Evolutionary conservation across 2,329 filamentous ascomycete genomes (phyloP), one percentile per base, ranked within the genome.

Genomic region (Claviceps arundinis): DNA sequence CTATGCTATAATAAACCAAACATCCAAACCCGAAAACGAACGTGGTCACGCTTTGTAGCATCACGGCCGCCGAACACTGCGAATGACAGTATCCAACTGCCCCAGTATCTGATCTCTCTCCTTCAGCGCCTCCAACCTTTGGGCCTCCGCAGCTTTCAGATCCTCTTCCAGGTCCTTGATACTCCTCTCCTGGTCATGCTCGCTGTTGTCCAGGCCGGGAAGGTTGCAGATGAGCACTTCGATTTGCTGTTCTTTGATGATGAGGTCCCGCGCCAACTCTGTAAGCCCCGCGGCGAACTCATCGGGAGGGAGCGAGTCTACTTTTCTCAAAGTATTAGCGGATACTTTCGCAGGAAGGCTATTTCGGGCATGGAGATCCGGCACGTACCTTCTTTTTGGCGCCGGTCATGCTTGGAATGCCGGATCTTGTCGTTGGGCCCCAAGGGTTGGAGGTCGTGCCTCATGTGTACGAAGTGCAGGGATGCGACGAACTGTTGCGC

Each of bases 181-280:
- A 53, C 78, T 77, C 57, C 77, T 74, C 62, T 86, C 77, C 66
- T 94, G 88, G 61, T 89, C 84, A 56, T 78, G 74, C 64, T 91
- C 85, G 61, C 84, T 91, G 56, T 83, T 87, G 45, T 88, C 84
- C 22, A 93, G 71, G 0, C 88, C 88, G 0, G 88, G 88, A 2
- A 94, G 73, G 22, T 77, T 79, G 16, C 82, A 84, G 53, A 91
- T 86, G 47, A 93, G 70, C 45, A 80, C 74, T 65, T 93, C 87
- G 56, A 93, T 89, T 69, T 91, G 85, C 69, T 90, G 86, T 60
- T 89, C 84, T 62, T 90, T 89, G 53, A 86, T 66, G 53, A 91
- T 82, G 26, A 93, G 73, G 63, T 91, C 87, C 56, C 80, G 78
- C 40, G 86, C 85, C 50, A 93, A 73, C 65, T 91, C 87, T 55